phyloP scores from a whole-genome alignment of 2,329 filamentous ascomycete genomes.

The Fusarium sp. region DNA sequence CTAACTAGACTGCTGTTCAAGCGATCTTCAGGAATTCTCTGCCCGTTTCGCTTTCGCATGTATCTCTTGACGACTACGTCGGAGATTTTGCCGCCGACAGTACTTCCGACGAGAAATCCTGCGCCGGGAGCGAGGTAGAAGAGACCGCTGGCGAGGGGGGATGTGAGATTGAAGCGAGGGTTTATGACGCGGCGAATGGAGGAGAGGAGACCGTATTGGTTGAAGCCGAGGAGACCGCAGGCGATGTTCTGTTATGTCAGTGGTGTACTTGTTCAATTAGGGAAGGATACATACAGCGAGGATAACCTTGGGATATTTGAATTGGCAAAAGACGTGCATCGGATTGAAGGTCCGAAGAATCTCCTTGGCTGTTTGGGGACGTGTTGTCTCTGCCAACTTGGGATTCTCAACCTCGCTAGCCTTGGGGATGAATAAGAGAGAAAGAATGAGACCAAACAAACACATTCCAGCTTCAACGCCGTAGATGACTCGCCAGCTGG shows the following conservation, averaged over 20 bases:
- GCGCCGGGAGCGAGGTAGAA: slow-evolving; percentile 76
- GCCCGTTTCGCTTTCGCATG: slow-evolving; percentile 49
- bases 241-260: slow-evolving; percentile 32
- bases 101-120: slow-evolving; percentile 72
- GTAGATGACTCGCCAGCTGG: slow-evolving; percentile 44
- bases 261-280: accelerated
- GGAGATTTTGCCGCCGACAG: slow-evolving; percentile 66
- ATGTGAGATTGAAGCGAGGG: slow-evolving; percentile 72
- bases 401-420: slow-evolving; percentile 38
- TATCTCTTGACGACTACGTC: slow-evolving; percentile 53
- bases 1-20: slow-evolving; percentile 45
- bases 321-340: slow-evolving; percentile 41
- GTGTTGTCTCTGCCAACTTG: slow-evolving; percentile 18
- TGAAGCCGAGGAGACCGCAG: slow-evolving; percentile 40
- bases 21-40: slow-evolving; percentile 46
- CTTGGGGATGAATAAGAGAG: slow-evolving; percentile 40
- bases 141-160: slow-evolving; percentile 70
- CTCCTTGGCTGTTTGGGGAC: slow-evolving; percentile 15
- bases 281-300: slow-evolving; percentile 23
- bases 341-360: slow-evolving; percentile 40
- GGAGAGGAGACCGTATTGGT: slow-evolving; percentile 65
- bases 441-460: slow-evolving; percentile 35
- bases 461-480: slow-evolving; percentile 42
- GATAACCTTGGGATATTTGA: slow-evolving; percentile 34
- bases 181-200: slow-evolving; percentile 75